Conservation (phyloP, 805 yeast species). For the Wickerhamomyces bovis region DNA sequence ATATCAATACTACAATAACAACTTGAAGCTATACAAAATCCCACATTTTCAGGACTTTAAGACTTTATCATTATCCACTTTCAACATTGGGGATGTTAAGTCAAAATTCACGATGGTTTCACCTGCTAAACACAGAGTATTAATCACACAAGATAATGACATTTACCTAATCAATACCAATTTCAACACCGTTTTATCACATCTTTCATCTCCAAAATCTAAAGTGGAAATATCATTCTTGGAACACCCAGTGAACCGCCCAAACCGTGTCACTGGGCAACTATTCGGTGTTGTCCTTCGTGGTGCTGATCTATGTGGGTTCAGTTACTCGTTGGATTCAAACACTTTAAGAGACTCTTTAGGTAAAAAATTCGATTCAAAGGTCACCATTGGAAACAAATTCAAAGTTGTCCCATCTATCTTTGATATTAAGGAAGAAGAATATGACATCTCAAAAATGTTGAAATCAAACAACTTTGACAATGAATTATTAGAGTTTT, state of each 20-base stretch:
- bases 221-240: conserved; percentile 11
- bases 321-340: conserved; percentile 52
- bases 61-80: conserved; percentile 5
- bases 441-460: conserved; percentile 17
- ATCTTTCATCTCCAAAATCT: conserved; percentile 13
- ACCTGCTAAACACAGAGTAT: conserved; percentile 22
- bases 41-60: conserved; percentile 21
- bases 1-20: conserved; percentile 15
- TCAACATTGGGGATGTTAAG: neutral
- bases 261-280: conserved; percentile 6
- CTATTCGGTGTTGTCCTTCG: conserved; percentile 16
- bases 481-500: conserved; percentile 23
- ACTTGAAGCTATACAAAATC: conserved; percentile 12
- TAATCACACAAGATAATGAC: conserved; percentile 20
- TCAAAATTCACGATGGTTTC: conserved; percentile 15
- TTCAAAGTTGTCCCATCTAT: conserved; percentile 22
- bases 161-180: conserved; percentile 33
- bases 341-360: conserved; percentile 65
- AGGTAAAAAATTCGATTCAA: conserved; percentile 44
- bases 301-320: conserved; percentile 22
- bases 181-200: conserved; percentile 21
- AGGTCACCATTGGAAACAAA: conserved; percentile 10
- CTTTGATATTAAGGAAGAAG: conserved; percentile 17
- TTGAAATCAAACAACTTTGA: conserved; percentile 26
- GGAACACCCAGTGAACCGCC: conserved; percentile 5